phyloP scores from a whole-genome alignment of 768 basidiomycete genomes.

The Tylopilus subfusipes region DNA sequence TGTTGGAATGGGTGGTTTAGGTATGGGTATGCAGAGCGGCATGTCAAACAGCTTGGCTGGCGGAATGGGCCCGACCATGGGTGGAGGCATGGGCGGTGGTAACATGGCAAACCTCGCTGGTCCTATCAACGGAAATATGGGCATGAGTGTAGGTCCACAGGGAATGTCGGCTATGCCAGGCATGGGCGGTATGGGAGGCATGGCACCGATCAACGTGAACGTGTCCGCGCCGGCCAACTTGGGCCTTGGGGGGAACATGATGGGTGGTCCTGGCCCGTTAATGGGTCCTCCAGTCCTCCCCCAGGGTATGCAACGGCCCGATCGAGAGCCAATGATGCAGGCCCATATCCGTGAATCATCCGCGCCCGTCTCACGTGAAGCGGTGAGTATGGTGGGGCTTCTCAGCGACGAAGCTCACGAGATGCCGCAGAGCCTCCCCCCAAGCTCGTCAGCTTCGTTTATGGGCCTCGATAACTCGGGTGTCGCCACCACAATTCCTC shows the following conservation, averaged over 20 bases:
- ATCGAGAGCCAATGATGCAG: conserved; percentile 27
- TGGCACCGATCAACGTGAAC: conserved; percentile 24
- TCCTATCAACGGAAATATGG: conserved; percentile 18
- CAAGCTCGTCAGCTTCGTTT: conserved; percentile 18
- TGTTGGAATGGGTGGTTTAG: conserved; percentile 11
- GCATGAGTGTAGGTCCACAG: conserved; percentile 13
- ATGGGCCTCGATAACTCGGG: conserved; percentile 20
- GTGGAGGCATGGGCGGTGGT: conserved; percentile 8
- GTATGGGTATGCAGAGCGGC: conserved; percentile 11
- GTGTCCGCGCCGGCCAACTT: conserved; percentile 12
- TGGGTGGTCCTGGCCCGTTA: conserved; percentile 32
- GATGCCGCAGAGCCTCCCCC: conserved; percentile 23
- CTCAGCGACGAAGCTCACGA: conserved; percentile 1
- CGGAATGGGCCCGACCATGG: conserved; percentile 15
- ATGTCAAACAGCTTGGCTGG: conserved; percentile 15
- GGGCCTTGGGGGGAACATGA: conserved; percentile 20
- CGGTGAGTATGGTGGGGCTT: conserved; percentile 12
- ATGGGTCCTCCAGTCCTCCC: conserved; percentile 41
- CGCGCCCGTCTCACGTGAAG: conserved; percentile 24
- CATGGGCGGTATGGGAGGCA: conserved; percentile 15
- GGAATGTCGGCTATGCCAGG: conserved; percentile 15
- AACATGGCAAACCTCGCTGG: conserved; percentile 6
- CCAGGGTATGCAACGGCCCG: conserved; percentile 23
- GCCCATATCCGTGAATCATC: conserved; percentile 24
- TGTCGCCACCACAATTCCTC: conserved; percentile 6